These are phyloP conservation scores for Hymenoscyphus salicellus DNA, from an alignment of 2,329 filamentous ascomycete species.

Conservation along the genomic window DNA sequence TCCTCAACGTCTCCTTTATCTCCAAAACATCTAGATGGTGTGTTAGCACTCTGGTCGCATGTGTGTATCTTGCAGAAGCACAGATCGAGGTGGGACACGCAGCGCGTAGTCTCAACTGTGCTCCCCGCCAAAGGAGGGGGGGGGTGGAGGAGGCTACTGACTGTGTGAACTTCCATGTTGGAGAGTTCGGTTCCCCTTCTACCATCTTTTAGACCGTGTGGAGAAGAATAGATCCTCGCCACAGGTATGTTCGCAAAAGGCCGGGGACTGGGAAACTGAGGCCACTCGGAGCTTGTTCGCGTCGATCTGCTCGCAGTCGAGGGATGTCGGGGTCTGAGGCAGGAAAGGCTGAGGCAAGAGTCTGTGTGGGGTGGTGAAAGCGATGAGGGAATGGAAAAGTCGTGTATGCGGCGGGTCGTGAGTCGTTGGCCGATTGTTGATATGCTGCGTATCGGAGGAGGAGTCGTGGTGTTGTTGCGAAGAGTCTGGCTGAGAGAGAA, in stretches of 20 bases:
- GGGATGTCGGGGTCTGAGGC: slow-evolving; percentile 2
- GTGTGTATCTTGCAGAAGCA: slow-evolving; percentile 2
- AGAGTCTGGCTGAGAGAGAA: background rate
- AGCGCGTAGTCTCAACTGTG: background rate
- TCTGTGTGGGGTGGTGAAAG: slow-evolving; percentile 1
- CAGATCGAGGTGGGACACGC: background rate
- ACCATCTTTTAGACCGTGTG: slow-evolving; percentile 69
- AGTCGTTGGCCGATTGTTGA: background rate
- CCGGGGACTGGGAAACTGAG: slow-evolving; percentile 13
- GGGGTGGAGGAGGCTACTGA: slow-evolving; percentile 28
- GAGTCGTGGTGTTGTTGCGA: slow-evolving; percentile 5
- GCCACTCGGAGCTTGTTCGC: slow-evolving; percentile 24
- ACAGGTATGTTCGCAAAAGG: slow-evolving; percentile 12
- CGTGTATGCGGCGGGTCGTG: slow-evolving; percentile 4
- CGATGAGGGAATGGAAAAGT: slow-evolving; percentile 1
- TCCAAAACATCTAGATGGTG: slow-evolving; percentile 78
- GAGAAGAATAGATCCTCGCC: slow-evolving; percentile 33
- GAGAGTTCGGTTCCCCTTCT: slow-evolving; percentile 88
- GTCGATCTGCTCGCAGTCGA: slow-evolving; percentile 9
- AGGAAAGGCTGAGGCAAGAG: slow-evolving; percentile 11
- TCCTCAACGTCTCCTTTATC: slow-evolving; percentile 96
- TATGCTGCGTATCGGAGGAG: background rate
- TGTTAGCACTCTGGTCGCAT: slow-evolving; percentile 26
- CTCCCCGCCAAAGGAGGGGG: slow-evolving; percentile 4
- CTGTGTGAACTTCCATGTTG: slow-evolving; percentile 99